A percentile compares a stretch with the other conserved stretches of the same genome.
Conservation (phyloP, 495 filamentous ascomycete genomes). For the Tuber brumale region DNA sequence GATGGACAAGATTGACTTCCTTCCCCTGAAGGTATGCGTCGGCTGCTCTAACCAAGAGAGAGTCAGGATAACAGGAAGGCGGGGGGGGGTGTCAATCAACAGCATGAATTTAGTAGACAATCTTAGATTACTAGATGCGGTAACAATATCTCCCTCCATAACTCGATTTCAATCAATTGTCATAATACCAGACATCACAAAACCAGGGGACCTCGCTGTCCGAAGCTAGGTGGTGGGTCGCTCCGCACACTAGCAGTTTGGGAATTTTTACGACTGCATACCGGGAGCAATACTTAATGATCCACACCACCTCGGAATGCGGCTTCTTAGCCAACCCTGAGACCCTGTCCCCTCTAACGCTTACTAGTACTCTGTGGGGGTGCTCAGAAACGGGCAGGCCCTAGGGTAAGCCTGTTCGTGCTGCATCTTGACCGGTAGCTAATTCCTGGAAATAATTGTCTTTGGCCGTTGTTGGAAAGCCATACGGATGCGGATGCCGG, state of each 20-base stretch:
- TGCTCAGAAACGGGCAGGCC: not conserved
- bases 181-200: not conserved
- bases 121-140: not conserved
- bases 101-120: not conserved
- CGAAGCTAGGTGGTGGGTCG: not conserved
- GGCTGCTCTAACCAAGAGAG: not conserved
- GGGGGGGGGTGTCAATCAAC: not conserved
- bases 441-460: not conserved
- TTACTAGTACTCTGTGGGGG: not conserved
- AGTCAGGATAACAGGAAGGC: not conserved
- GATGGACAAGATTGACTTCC: not conserved
- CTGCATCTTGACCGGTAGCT: not conserved
- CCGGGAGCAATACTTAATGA: not conserved
- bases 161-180: not conserved
- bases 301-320: not conserved
- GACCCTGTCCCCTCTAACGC: not conserved
- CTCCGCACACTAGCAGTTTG: not conserved
- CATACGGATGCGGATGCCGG: not conserved
- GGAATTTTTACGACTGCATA: not conserved
- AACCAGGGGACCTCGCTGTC: not conserved
- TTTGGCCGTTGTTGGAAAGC: not conserved
- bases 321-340: not conserved
- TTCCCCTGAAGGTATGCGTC: not conserved
- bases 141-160: not conserved
- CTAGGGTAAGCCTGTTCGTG: not conserved